Evolutionary conservation across 805 yeast genomes (phyloP), one percentile per base, ranked within the genome.

Genomic region (Spathaspora hagerdaliae): DNA sequence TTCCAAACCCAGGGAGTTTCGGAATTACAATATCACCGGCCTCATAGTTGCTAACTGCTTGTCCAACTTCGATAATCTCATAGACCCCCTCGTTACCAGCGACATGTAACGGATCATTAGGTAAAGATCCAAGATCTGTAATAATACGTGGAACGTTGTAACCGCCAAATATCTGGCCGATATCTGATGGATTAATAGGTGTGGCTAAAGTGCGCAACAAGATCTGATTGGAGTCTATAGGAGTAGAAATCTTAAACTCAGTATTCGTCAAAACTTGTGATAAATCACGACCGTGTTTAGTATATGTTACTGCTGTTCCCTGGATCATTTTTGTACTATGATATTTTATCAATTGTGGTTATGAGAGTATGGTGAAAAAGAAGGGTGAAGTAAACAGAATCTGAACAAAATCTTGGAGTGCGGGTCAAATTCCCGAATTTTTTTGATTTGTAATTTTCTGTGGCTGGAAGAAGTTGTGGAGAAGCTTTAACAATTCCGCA

Each of bases 31-130:
- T 87, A 63, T 94, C 98, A 39, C 96, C 97, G 1, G 69, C 67
- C 38, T 70, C 54, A 42, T 87, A 69, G 6, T 60, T 55, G 3
- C 52, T 48, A 9, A 80, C 85, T n/a, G 63, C 56, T 8, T 73
- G 53, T 15, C 96, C 96, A 8, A 79, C 77, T 44, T 82, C 80
- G n/a, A 87, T 59, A n/a, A 92, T 83, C 60, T 88, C 85, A 60
- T 87, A 91, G 9, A 88, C 77, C 19, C 97, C 98, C 66, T 92
- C 99, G 61, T 94, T 94, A 44, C 99, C 99, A 33, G 91, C 89
- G 39, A 89, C 83, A 5, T 96, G 95, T 7, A 80, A 68, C 2
- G 95, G 91, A 6, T 48, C 51, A 10, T 27, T 41, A 3, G 39
- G 27, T 5, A 59, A 62, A 1, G 85, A 76, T 7, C 79, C 78